Conservation (phyloP, 139 green algal species). For the Axilococcus clingmanii region DNA sequence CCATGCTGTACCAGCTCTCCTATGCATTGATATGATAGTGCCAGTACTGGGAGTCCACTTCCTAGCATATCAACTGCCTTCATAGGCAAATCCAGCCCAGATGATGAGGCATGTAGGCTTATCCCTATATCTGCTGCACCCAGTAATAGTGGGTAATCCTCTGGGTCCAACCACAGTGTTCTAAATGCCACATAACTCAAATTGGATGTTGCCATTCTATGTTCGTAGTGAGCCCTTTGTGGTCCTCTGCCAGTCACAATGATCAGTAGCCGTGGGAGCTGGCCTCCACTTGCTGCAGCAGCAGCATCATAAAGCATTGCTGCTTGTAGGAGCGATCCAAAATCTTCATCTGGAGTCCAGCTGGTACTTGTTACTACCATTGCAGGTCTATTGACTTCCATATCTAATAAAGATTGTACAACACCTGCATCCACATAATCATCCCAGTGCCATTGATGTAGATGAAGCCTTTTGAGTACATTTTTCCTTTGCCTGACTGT, state of each 20-base stretch:
- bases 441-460: too few species aligned
- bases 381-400: slow-evolving; percentile 44
- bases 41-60: slow-evolving; percentile 77
- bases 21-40: slow-evolving; percentile 73
- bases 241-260: slow-evolving; percentile 76
- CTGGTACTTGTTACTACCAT: slow-evolving; percentile 90
- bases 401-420: neutral
- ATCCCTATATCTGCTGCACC: slow-evolving; percentile 85
- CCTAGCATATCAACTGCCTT: slow-evolving; percentile 99
- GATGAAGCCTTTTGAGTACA: slow-evolving; percentile 16
- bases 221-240: slow-evolving; percentile 56
- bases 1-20: slow-evolving; percentile 65
- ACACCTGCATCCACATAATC: slow-evolving; percentile 6
- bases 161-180: slow-evolving; percentile 77
- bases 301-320: slow-evolving; percentile 22
- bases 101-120: slow-evolving; percentile 81
- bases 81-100: slow-evolving; percentile 94
- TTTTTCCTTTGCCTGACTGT: slow-evolving; percentile 20
- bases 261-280: slow-evolving; percentile 25
- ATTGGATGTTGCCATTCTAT: slow-evolving; percentile 41
- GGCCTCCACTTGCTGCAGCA: neutral
- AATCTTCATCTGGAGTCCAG: slow-evolving; percentile 97
- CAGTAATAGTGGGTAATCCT: slow-evolving; percentile 87
- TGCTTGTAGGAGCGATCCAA: slow-evolving; percentile 78
- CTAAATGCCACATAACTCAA: slow-evolving; percentile 72